phyloP scores from a whole-genome alignment of 2,329 filamentous ascomycete genomes.

The Alternaria solani region DNA sequence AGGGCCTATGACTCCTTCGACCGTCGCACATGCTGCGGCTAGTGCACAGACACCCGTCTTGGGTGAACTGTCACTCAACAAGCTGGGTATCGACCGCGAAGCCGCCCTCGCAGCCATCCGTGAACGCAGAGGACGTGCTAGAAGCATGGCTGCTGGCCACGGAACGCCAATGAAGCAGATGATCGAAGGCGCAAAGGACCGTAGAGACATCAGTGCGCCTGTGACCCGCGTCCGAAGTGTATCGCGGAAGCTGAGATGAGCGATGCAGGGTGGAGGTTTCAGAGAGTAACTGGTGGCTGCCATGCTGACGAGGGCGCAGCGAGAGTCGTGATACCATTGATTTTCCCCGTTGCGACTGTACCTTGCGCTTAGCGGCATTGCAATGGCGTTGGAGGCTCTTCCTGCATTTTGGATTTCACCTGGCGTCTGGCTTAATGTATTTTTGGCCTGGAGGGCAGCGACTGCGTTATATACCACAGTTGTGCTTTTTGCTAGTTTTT shows the following conservation, averaged over 20 bases:
- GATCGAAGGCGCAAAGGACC: slow-evolving; percentile 58
- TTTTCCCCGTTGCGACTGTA: slow-evolving; percentile 22
- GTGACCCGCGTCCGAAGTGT: slow-evolving; percentile 41
- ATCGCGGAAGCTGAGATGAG: slow-evolving; percentile 32
- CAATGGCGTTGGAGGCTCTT: slow-evolving; percentile 40
- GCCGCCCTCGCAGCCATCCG: slow-evolving; percentile 78
- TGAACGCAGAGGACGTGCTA: slow-evolving; percentile 74
- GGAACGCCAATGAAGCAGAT: slow-evolving; percentile 68
- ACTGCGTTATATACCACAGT: slow-evolving; percentile 38
- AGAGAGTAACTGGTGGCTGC: not conserved
- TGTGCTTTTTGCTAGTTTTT: slow-evolving; percentile 17
- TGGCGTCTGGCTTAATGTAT: slow-evolving; percentile 20
- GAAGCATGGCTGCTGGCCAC: slow-evolving; percentile 71
- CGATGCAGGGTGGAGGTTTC: not conserved
- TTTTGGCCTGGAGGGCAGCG: slow-evolving; percentile 16
- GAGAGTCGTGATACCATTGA: slow-evolving; percentile 15
- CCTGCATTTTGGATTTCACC: not conserved
- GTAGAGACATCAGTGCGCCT: slow-evolving; percentile 59
- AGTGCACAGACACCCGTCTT: slow-evolving; percentile 41
- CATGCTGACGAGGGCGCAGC: slow-evolving; percentile 17
- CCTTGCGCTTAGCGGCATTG: slow-evolving; percentile 43
- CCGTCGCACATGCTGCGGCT: slow-evolving; percentile 45
- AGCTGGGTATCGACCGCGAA: slow-evolving; percentile 64
- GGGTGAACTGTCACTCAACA: slow-evolving; percentile 45
- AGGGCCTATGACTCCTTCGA: slow-evolving; percentile 44